Conservation (phyloP, 2,329 filamentous ascomycete species). For the Dryadomyces quercivorus region DNA sequence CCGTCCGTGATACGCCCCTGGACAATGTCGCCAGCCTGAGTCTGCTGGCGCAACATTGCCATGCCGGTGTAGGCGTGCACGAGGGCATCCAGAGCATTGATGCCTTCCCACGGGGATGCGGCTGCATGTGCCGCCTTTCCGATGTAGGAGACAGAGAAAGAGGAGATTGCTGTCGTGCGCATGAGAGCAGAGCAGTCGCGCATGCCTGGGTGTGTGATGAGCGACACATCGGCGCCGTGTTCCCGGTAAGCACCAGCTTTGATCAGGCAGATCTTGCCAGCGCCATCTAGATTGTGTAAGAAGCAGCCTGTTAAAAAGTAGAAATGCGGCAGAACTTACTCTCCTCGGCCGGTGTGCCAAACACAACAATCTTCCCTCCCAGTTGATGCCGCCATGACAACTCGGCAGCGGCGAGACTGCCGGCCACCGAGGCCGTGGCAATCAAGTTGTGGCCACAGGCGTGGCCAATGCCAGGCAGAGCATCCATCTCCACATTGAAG, state of each 20-base stretch:
- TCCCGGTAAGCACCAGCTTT: conserved; percentile 30
- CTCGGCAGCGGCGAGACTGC: conserved; percentile 32
- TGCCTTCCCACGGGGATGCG: conserved; percentile 43
- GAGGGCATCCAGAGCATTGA: conserved; percentile 47
- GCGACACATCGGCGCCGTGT: conserved; percentile 23
- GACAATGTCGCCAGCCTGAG: conserved; percentile 35
- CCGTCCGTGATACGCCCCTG: conserved; percentile 40
- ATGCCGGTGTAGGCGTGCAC: conserved; percentile 36
- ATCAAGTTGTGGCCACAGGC: conserved; percentile 45
- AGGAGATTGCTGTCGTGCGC: conserved; percentile 36
- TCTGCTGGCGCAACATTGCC: conserved; percentile 42
- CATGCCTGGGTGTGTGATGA: conserved; percentile 31
- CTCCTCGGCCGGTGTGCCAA: conserved; percentile 43
- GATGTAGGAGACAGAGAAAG: conserved; percentile 37
- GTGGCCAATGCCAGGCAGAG: conserved; percentile 36
- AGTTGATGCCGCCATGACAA: conserved; percentile 28
- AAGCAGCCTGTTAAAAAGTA: too few species aligned
- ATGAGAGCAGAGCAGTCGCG: conserved; percentile 32
- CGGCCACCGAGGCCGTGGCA: conserved; percentile 33
- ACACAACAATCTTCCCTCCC: conserved; percentile 30
- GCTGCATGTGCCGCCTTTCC: conserved; percentile 45
- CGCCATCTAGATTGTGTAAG: conserved; percentile 17
- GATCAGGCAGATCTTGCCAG: conserved; percentile 35
- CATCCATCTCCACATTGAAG: conserved; percentile 37
- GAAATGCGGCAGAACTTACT: conserved; percentile 15